A percentile compares a stretch with the other conserved stretches of the same genome.
Evolutionary conservation across 441 rosid species (phyloP).

Genomic region (Arabidopsis lyrata): DNA sequence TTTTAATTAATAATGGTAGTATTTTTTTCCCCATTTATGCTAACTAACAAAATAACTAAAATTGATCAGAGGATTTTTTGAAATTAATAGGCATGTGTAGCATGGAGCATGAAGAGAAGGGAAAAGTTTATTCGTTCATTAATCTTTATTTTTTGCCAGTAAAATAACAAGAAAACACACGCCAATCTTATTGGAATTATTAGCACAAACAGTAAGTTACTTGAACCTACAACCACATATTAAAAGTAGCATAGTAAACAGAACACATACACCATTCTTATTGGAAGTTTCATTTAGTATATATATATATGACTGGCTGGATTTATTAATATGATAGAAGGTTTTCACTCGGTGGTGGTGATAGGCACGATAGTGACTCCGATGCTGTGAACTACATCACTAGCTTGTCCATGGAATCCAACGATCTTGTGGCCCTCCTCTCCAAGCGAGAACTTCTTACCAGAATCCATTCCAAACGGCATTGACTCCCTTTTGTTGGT

Average conservation of each 20-base stretch:
- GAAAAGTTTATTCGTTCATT: too few relatives aligned
- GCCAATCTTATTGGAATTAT: background rate
- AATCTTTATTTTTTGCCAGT: background rate
- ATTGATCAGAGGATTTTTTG: background rate
- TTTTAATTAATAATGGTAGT: background rate
- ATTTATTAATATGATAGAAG: background rate
- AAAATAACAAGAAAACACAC: background rate
- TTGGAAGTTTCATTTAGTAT: background rate
- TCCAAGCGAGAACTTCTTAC: constrained; percentile 34
- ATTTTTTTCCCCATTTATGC: background rate
- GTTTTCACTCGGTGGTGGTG: constrained; percentile 24
- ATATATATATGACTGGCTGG: background rate
- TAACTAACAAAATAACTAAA: background rate
- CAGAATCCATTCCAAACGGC: constrained; percentile 20
- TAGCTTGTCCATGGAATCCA: constrained; percentile 41
- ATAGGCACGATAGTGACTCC: constrained; percentile 33
- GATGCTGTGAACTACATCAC: constrained; percentile 27
- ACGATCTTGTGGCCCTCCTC: constrained; percentile 28
- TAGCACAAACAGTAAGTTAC: background rate
- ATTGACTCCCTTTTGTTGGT: constrained; percentile 36
- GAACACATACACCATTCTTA: constrained; percentile 13
- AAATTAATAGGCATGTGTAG: background rate
- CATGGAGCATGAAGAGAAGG: too few relatives aligned
- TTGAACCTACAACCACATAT: background rate
- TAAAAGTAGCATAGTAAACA: background rate